phyloP scores from a whole-genome alignment of 78 protist genomes.

The Mastigamoeba balamuthi region DNA sequence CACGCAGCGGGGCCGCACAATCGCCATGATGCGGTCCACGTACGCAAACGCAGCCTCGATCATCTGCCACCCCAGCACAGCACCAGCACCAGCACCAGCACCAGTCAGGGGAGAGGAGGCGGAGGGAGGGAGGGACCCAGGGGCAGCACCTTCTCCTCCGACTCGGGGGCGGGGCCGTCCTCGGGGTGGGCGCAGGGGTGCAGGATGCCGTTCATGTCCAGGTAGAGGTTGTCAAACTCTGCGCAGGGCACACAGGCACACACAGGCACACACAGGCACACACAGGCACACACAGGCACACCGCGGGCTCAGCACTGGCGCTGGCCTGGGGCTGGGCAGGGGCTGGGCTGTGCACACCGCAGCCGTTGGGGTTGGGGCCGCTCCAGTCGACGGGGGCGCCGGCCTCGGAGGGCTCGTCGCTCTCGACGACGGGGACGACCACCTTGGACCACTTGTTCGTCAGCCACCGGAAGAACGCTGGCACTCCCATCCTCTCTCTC shows the following conservation, averaged over 20 bases:
- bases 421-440: slow-evolving; percentile 16
- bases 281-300: no score
- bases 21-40: slow-evolving; percentile 75
- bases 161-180: not conserved
- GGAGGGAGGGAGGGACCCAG: not conserved
- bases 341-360: no score
- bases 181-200: slow-evolving; percentile 87
- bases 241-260: no score
- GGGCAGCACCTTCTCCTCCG: not conserved
- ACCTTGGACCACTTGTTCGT: slow-evolving; percentile 62
- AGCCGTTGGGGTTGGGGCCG: slow-evolving; percentile 37
- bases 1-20: slow-evolving; percentile 68
- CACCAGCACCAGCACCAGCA: no score
- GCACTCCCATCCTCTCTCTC: slow-evolving; percentile 79
- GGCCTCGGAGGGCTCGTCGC: slow-evolving; percentile 6
- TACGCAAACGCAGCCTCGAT: slow-evolving; percentile 47
- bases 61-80: slow-evolving; percentile 56
- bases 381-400: slow-evolving; percentile 9
- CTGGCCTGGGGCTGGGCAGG: no score
- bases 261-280: no score
- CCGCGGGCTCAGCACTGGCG: no score
- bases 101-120: not conserved
- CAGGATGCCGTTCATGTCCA: slow-evolving; percentile 96
- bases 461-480: slow-evolving; percentile 84
- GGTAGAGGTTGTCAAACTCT: slow-evolving; percentile 89